Base-by-base conservation (phyloP, 2,329 filamentous ascomycete species). In the Pseudogymnoascus pannorum region DNA sequence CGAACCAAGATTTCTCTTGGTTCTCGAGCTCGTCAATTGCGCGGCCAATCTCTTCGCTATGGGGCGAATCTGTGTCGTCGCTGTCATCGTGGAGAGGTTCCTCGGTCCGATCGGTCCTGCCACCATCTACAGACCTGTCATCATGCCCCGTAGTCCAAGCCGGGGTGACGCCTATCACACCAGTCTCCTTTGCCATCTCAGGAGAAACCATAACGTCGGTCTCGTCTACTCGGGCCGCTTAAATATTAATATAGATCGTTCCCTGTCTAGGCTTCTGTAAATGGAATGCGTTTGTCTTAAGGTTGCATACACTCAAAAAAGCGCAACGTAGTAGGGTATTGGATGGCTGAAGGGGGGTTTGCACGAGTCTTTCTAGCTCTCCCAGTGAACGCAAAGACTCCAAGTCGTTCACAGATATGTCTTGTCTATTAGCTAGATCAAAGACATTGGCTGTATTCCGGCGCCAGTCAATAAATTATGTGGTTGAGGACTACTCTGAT, bases 341-440 rank as follows among this genome's bases (percentile, higher is more conserved):
- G 57, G 14, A 42, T 42, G 20, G 6, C 58, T 36, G 24, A 54
- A 12, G 33, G 29, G 29, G 24, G 31, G 12, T 36, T 61, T 60
- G 5, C 61, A 20, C 63, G 72, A 81, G 81, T 84, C 81, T 85
- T 84, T 84, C 79, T 81, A 65, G 72, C 75, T 57, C 73, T 77
- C 77, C 72, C 77, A 75, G 80, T 82, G 84, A 84, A 81, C 82
- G 82, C 82, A 85, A 85, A 85, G 82, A 85, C 82, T 81, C 74
- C 68, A 85, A 85, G 82, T 85, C 82, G 82, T 82, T 75, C 81
- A 81, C 81, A 73, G 75, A 66, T 69, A 61, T 67, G 73, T 80
- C 81, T 73, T 69, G 72, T 66, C 64, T 58, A 33, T 36, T 40
- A 58, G 57, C 20, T 58, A 58, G 4, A 58, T 9, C 31, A 24